Conservation (phyloP, 805 yeast species). For the Barnettozyma sp. region DNA sequence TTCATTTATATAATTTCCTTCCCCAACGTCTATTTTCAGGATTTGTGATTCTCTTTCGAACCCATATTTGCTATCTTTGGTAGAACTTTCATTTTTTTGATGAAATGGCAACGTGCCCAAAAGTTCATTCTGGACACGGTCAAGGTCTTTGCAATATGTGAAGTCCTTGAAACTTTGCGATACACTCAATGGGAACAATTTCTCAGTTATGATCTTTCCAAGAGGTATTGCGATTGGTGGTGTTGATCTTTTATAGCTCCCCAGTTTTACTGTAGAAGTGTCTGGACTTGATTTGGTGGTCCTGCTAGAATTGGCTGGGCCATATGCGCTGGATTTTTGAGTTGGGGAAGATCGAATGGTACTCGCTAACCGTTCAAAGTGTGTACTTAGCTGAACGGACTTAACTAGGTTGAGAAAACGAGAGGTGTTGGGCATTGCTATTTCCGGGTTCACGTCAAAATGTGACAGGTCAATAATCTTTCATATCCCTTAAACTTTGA, state of each 20-base stretch:
- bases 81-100: slow-evolving; percentile 22
- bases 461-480: too few species aligned
- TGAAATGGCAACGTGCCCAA: slow-evolving; percentile 41
- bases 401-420: slow-evolving; percentile 4
- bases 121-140: slow-evolving; percentile 41
- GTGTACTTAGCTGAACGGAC: slow-evolving; percentile 3
- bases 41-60: slow-evolving; percentile 20
- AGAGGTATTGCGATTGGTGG: slow-evolving; percentile 67
- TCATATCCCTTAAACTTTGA: too few species aligned
- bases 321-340: too few species aligned
- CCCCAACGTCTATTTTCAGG: slow-evolving; percentile 34
- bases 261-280: not conserved
- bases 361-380: slow-evolving; percentile 3
- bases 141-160: slow-evolving; percentile 30
- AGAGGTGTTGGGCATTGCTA: too few species aligned
- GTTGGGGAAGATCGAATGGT: not conserved
- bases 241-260: slow-evolving; percentile 42
- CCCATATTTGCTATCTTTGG: slow-evolving; percentile 19
- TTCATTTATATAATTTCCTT: slow-evolving; percentile 66
- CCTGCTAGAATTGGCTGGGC: not conserved
- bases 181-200: slow-evolving; percentile 51
- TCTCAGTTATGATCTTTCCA: slow-evolving; percentile 37
- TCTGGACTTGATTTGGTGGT: not conserved
- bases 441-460: too few species aligned
- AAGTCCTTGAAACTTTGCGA: slow-evolving; percentile 50